phyloP scores from a whole-genome alignment of 2,329 filamentous ascomycete genomes.

The Septoria linicola region DNA sequence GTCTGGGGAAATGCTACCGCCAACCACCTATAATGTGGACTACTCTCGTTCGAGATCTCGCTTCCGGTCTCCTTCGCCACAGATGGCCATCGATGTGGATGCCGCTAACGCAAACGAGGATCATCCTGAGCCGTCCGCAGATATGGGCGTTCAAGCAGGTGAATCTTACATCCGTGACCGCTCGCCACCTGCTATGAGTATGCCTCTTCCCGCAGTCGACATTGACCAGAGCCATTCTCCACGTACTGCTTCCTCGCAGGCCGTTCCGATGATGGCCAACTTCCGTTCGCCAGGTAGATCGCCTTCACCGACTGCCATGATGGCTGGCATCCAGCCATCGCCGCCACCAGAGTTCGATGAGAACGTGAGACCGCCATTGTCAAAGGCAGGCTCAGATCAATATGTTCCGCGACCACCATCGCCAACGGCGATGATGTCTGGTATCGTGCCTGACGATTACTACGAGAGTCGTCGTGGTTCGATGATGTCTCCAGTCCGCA shows the following conservation, averaged over 20 bases:
- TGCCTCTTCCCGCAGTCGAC: conserved; percentile 16
- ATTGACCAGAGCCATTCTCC: conserved; percentile 11
- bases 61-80: conserved; percentile 5
- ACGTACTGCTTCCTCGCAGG: conserved; percentile 20
- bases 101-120: conserved; percentile 3
- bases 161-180: neutral
- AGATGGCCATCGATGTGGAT: conserved; percentile 10
- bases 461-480: conserved; percentile 8
- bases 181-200: conserved; percentile 6
- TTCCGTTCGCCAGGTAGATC: neutral
- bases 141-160: conserved; percentile 10
- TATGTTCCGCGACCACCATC: conserved; percentile 12
- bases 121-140: conserved; percentile 6
- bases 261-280: conserved; percentile 11
- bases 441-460: conserved; percentile 15
- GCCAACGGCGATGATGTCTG: conserved; percentile 18
- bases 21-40: conserved; percentile 9
- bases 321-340: conserved; percentile 9
- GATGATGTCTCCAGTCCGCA: conserved; percentile 7
- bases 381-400: conserved; percentile 14
- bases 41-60: conserved; percentile 5
- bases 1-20: conserved; percentile 14
- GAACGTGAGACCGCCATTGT: conserved; percentile 9
- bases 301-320: conserved; percentile 9
- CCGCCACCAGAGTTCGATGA: conserved; percentile 2